These are phyloP conservation scores for Penicillium pulvis DNA, from an alignment of 495 filamentous ascomycete species.

Conservation along the genomic window DNA sequence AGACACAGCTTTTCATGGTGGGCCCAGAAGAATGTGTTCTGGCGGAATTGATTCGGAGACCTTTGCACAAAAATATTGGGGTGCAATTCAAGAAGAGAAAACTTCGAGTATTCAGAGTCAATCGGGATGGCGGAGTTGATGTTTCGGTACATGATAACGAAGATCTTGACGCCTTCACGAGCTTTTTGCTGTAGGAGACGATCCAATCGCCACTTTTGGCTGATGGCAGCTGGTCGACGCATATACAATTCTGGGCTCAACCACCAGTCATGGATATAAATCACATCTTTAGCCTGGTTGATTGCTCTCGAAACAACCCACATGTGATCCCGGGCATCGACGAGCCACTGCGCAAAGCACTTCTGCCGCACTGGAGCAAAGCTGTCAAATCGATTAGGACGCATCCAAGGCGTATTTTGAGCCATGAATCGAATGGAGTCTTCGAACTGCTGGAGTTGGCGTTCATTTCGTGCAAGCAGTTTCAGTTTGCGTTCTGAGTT, in stretches of 20 bases:
- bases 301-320: constrained; percentile 98
- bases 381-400: constrained; percentile 83
- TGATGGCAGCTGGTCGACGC: constrained; percentile 91
- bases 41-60: constrained; percentile 95
- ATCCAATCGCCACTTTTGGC: constrained; percentile 98
- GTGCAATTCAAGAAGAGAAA: constrained; percentile 92
- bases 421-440: constrained; percentile 88
- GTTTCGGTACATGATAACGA: constrained; percentile 97
- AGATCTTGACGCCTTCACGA: constrained; percentile 93
- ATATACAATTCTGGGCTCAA: constrained; percentile 95
- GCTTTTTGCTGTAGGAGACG: constrained; percentile 93
- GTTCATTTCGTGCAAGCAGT: constrained; percentile 88
- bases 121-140: constrained; percentile 98
- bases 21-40: constrained; percentile 99
- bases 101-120: constrained; percentile 98
- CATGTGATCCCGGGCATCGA: constrained; percentile 97
- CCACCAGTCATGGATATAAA: constrained; percentile 99
- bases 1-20: constrained; percentile 98
- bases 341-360: constrained; percentile 94
- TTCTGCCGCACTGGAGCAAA: constrained; percentile 87
- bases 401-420: constrained; percentile 75
- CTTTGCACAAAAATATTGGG: constrained; percentile 95
- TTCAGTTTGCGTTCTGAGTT: constrained; percentile 90
- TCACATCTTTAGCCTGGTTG: constrained; percentile 96
- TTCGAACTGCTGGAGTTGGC: constrained; percentile 87